phyloP scores from a whole-genome alignment of 495 filamentous ascomycete species.

The Penicillium canariense region DNA sequence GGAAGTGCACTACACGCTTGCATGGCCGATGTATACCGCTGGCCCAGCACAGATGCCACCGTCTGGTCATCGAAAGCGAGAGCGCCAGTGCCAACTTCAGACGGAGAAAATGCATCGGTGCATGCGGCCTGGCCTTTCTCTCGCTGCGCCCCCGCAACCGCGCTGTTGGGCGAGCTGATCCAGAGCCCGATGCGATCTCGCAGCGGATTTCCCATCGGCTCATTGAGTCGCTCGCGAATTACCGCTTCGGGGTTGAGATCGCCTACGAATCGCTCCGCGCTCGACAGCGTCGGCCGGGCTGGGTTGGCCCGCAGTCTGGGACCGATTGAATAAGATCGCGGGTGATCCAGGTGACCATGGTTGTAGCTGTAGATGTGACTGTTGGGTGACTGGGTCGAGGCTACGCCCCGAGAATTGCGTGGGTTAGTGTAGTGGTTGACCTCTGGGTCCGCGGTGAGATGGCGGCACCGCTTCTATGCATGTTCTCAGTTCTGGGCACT shows the following conservation, averaged over 20 bases:
- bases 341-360: background rate
- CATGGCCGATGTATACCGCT: slow-evolving; percentile 29
- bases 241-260: slow-evolving; percentile 50
- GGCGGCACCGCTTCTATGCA: slow-evolving; percentile 39
- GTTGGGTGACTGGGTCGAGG: background rate
- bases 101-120: background rate
- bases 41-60: slow-evolving; percentile 27
- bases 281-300: slow-evolving; percentile 12
- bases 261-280: slow-evolving; percentile 44
- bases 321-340: background rate
- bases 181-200: slow-evolving; percentile 45
- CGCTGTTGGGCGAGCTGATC: slow-evolving; percentile 34
- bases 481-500: background rate
- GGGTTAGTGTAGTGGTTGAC: slow-evolving; percentile 8
- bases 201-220: slow-evolving; percentile 30
- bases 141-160: slow-evolving; percentile 3
- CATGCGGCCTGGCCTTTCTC: background rate
- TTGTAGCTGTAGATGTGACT: background rate
- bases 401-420: background rate
- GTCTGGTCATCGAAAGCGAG: slow-evolving; percentile 16
- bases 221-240: slow-evolving; percentile 38
- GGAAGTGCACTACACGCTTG: slow-evolving; percentile 33
- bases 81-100: background rate
- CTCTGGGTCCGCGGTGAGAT: slow-evolving; percentile 20
- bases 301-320: slow-evolving; percentile 9